Evolutionary conservation across 1,284 basidiomycete species (phyloP).

Genomic region (Leccinum huronense): DNA sequence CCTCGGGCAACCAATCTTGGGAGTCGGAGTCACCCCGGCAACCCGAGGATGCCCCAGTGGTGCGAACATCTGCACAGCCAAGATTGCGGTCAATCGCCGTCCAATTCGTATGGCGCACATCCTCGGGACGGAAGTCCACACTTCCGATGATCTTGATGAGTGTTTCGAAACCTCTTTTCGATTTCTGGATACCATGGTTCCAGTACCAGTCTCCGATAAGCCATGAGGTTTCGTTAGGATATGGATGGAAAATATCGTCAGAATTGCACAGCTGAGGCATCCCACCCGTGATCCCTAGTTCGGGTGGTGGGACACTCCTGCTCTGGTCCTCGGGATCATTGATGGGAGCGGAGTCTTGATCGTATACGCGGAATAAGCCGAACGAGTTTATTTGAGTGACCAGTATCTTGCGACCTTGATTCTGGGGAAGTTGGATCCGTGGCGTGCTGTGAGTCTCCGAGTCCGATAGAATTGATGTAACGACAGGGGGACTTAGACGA

Average conservation of each 20-base stretch:
- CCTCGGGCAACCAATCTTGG: background rate
- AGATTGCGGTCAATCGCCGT: background rate
- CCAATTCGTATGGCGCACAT: background rate
- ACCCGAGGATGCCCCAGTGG: background rate
- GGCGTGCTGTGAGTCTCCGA: background rate
- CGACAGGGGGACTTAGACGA: background rate
- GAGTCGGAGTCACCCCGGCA: background rate
- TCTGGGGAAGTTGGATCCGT: background rate
- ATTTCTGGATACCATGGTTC: background rate
- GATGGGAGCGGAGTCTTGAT: background rate
- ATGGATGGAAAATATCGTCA: background rate
- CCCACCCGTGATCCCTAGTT: background rate
- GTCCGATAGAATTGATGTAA: background rate
- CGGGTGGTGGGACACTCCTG: background rate
- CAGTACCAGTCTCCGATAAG: background rate
- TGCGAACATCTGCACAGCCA: background rate
- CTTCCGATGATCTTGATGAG: background rate
- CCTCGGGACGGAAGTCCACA: background rate
- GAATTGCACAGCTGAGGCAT: background rate
- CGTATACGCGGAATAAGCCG: background rate
- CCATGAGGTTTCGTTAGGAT: background rate
- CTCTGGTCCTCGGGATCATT: background rate
- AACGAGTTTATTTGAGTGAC: background rate
- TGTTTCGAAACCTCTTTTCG: background rate
- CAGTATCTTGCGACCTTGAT: background rate